Evolutionary conservation across 2,329 filamentous ascomycete species (phyloP), one percentile per base, ranked within the genome.

Genomic region (Juglanconis juglandina): DNA sequence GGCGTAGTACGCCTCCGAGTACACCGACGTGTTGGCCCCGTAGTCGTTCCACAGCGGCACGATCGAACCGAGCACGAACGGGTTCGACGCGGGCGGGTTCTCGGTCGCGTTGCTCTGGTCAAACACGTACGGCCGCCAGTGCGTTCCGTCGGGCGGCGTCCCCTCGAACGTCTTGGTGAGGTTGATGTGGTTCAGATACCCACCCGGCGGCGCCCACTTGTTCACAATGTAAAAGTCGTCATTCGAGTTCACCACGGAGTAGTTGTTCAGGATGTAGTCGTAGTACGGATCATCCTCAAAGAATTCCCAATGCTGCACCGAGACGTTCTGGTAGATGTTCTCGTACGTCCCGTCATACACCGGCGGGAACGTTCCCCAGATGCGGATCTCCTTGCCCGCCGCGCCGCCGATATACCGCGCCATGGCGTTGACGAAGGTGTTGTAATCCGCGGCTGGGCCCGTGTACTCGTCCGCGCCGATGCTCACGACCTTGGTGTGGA

Each of bases 401-500:
- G 65, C 67, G 3, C 61, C 59, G 1, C 67, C 66, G n/a, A 85
- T 77, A 58, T 78, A 83, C 2, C 68, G 64, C 4, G 77, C 71
- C 76, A 85, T 79, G 32, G 76, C 76, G 62, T 80, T 83, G 35
- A 85, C 81, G 58, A 83, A 85, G 2, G 63, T 64, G 53, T 81
- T 82, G 63, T 85, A 85, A 8, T 80, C 79, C 13, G 74, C 72
- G 0, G 73, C 75, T 0, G 78, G 72, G 0, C 72, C 75, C 0
- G 75, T 72, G 62, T 85, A 85, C 65, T 85, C 82, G 60, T 85
- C 82, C 0, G 82, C 82, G 0, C 82, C 82, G 11, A 85, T 79
- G 61, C 82, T 79, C 1, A 85, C 79, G 1, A 78, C 78, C 65
- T 83, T 85, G 4, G 73, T 77, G 33, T 82, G 75, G 61, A 85